Percentiles rank a stretch among this genome's conserved stretches.
These are phyloP conservation scores for Cytospora schulzeri DNA, from an alignment of 2,329 filamentous ascomycete species.

Conservation along the genomic window DNA sequence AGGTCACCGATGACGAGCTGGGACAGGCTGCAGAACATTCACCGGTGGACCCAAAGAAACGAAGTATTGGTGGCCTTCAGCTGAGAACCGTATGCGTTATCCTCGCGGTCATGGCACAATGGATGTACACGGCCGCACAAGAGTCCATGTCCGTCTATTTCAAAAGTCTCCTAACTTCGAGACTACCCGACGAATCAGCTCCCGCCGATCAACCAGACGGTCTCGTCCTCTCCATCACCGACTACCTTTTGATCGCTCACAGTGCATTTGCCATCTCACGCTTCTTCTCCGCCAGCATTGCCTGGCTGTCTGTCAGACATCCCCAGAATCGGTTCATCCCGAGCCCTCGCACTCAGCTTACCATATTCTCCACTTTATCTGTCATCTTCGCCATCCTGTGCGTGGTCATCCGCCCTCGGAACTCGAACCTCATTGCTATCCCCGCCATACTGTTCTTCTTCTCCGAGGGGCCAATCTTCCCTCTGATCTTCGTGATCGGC, in stretches of 20 bases:
- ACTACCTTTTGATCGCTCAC: conserved; percentile 74
- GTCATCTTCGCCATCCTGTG: conserved; percentile 57
- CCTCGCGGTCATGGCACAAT: conserved; percentile 75
- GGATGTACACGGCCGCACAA: conserved; percentile 77
- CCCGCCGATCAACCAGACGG: conserved; percentile 41
- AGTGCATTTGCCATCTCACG: conserved; percentile 73
- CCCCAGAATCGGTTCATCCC: conserved; percentile 51
- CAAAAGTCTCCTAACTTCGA: conserved; percentile 49
- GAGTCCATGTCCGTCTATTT: conserved; percentile 66
- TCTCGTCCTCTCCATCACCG: conserved; percentile 57
- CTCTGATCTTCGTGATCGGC: conserved; percentile 77
- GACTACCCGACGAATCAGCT: conserved; percentile 36
- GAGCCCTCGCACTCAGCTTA: conserved; percentile 70
- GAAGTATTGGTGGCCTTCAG: conserved; percentile 52
- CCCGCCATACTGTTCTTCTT: conserved; percentile 74
- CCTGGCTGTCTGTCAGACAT: conserved; percentile 55
- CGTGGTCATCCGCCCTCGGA: conserved; percentile 46
- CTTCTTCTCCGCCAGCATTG: conserved; percentile 67
- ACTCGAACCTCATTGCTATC: conserved; percentile 55
- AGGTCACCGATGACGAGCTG: conserved; percentile 59
- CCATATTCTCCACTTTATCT: conserved; percentile 62
- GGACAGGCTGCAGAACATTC: conserved; percentile 50
- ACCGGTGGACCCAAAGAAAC: conserved; percentile 53
- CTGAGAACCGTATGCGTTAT: conserved; percentile 61
- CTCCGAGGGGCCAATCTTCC: conserved; percentile 81